A percentile compares a stretch with the other conserved stretches of the same genome.
phyloP scores from a whole-genome alignment of 2,329 filamentous ascomycete genomes.

The Berkeleyomyces basicola region DNA sequence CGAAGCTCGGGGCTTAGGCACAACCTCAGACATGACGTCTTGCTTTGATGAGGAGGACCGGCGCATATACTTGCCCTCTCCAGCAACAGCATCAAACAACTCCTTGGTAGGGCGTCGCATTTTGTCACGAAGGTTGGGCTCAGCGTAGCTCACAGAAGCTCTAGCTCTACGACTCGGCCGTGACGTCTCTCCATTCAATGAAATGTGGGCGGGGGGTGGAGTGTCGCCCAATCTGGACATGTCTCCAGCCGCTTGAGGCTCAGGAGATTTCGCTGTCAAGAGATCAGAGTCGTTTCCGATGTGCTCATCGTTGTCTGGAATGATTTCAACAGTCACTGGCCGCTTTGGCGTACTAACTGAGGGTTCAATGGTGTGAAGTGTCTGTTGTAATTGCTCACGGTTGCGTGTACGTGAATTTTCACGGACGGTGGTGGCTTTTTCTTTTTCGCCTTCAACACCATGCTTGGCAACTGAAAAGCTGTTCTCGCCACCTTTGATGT shows the following conservation, averaged over 20 bases:
- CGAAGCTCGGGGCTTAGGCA: background rate
- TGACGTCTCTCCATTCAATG: conserved; percentile 36
- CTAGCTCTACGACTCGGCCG: conserved; percentile 52
- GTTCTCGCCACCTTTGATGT: conserved; percentile 3
- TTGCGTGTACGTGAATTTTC: conserved; percentile 1
- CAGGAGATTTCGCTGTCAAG: conserved; percentile 24
- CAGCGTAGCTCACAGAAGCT: conserved; percentile 59
- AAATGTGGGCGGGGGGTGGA: conserved; percentile 42
- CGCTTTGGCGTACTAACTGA: background rate
- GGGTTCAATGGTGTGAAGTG: conserved; percentile 4
- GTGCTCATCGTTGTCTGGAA: conserved; percentile 16
- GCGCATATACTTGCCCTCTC: conserved; percentile 38
- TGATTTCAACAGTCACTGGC: conserved; percentile 11
- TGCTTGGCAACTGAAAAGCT: background rate
- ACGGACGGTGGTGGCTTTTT: background rate
- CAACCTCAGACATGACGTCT: conserved; percentile 13
- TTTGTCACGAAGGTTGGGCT: conserved; percentile 66
- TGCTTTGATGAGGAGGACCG: conserved; percentile 18
- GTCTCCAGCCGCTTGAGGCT: conserved; percentile 22
- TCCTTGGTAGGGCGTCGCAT: conserved; percentile 70
- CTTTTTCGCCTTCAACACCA: background rate
- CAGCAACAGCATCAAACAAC: conserved; percentile 54
- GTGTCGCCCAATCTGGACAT: conserved; percentile 32
- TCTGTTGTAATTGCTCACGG: background rate
- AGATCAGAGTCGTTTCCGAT: background rate